Evolutionary conservation across 2,329 filamentous ascomycete genomes (phyloP), one percentile per base, ranked within the genome.

Genomic region (Exophiala dermatitidis): DNA sequence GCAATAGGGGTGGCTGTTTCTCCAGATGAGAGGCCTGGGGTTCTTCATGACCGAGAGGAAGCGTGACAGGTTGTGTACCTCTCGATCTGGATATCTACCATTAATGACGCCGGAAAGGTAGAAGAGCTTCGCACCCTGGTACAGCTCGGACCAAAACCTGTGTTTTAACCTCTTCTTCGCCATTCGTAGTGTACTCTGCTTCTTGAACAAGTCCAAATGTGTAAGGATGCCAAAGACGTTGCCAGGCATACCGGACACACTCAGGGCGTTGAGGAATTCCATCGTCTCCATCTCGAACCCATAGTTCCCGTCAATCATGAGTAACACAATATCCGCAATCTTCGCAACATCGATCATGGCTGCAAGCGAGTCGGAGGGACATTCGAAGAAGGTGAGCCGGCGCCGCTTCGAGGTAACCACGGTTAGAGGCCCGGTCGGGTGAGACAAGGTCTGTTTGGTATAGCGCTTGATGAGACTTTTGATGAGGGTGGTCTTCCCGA

Each of bases 251-350:
- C 93, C 93, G 31, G 88, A 95, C 2, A 89, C 83, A n/a, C 88
- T 86, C 47, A 98, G 76, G 12, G 96, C 84, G 64, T 96, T 97
- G 66, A 98, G 75, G 58, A 98, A 98, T 72, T 98, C 93, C 93
- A 98, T 98, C 0, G 93, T 98, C 77, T 98, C 93, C 93, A 98
- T 98, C 73, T 98, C 93, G 67, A 98, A 98, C 9, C 93, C 94
- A 66, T 87, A 98, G 72, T 97, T 97, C 52, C 93, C 94, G 67
- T 98, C 93, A 63, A 98, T 98, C 88, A 98, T 93, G 52, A 98
- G 79, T 46, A 98, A 78, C 4, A 97, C 88, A 64, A 98, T 96
- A 69, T 98, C 93, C 12, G 94, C 93, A 41, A 98, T 88, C 72
- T 98, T 98, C 55, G 93, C 88, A 52, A 96, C 80, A 70, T 98